Evolutionary conservation across 1,284 basidiomycete species (phyloP).

Genomic region (Athelia psychrophila): DNA sequence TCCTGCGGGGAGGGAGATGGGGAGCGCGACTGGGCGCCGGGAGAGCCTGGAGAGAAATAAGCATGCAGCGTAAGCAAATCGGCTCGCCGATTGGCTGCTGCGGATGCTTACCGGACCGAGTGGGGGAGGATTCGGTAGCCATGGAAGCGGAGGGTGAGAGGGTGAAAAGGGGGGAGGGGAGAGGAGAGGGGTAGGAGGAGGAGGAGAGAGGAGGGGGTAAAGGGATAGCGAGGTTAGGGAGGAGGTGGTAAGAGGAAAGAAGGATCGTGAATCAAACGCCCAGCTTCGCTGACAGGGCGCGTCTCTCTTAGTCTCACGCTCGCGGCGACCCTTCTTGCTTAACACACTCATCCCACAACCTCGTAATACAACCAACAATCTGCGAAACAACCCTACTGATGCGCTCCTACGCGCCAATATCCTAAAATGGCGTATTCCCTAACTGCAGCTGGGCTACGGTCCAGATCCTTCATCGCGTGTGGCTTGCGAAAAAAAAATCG

Average conservation of each 20-base stretch:
- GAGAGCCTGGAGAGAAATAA: conserved; percentile 34
- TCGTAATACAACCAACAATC: no score
- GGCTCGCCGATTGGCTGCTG: conserved; percentile 11
- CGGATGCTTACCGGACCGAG: conserved; percentile 39
- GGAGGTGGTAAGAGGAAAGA: conserved; percentile 13
- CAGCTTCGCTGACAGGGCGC: background rate
- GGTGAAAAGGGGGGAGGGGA: conserved; percentile 23
- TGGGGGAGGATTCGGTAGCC: conserved; percentile 58
- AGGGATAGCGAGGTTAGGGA: conserved; percentile 23
- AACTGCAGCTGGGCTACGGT: no score
- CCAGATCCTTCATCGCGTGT: no score
- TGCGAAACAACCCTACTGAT: no score
- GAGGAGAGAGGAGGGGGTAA: no score
- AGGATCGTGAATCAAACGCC: conserved; percentile 5
- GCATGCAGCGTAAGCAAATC: conserved; percentile 14
- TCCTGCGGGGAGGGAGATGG: conserved; percentile 62
- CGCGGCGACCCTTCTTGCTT: no score
- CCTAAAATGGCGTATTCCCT: no score
- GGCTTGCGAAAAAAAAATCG: no score
- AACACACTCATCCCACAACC: no score
- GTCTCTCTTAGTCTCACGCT: background rate
- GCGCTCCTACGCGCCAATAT: no score
- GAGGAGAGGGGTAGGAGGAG: conserved; percentile 15
- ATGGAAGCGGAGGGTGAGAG: conserved; percentile 38
- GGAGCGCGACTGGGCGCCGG: conserved; percentile 59